Percentiles rank a stretch among this genome's conserved stretches.
Conservation (phyloP, 23 red algal genomes). For the Gracilaria vermiculophylla region DNA sequence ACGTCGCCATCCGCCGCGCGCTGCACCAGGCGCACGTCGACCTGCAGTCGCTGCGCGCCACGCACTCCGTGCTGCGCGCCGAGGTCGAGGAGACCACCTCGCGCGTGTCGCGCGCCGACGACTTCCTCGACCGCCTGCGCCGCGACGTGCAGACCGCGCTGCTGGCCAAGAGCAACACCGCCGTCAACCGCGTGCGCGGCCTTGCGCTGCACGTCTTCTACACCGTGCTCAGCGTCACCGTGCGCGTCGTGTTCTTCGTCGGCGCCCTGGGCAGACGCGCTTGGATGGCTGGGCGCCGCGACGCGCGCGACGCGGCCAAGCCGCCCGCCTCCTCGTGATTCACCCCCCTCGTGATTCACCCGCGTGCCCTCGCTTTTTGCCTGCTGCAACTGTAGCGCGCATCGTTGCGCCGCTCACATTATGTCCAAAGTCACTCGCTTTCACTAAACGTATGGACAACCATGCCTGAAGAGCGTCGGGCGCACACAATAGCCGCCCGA, state of each 20-base stretch:
- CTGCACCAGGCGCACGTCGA: constrained; percentile 12
- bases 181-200: neutral
- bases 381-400: no score
- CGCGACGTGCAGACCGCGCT: constrained; percentile 4
- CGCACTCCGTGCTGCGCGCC: neutral
- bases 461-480: no score
- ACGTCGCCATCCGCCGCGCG: neutral
- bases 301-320: no score
- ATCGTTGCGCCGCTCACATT: no score
- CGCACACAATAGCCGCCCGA: no score
- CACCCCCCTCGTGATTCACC: no score
- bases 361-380: no score
- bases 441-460: no score
- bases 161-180: neutral
- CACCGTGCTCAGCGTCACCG: neutral
- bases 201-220: neutral
- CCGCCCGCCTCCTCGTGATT: no score
- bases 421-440: no score
- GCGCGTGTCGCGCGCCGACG: neutral
- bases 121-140: neutral
- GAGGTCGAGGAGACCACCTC: constrained; percentile 9
- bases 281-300: neutral
- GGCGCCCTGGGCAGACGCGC: neutral
- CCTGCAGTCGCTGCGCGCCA: constrained; percentile 4
- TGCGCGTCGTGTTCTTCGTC: neutral